Conservation (phyloP, 345 rosid genomes). For the Anastatica hierochuntica region DNA sequence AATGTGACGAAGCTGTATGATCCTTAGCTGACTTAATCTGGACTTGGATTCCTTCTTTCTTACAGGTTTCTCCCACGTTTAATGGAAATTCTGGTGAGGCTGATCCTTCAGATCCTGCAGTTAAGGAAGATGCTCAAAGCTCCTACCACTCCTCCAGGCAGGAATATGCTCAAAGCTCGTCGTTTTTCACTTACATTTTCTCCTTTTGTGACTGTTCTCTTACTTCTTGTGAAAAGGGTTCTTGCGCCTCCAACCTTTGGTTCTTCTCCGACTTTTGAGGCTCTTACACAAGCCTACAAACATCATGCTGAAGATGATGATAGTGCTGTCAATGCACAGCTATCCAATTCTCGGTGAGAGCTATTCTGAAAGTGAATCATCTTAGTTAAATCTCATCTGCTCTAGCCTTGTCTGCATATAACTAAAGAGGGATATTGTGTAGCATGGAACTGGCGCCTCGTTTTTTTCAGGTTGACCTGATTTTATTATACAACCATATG, state of each 20-base stretch:
- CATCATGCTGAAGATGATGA: constrained; percentile 51
- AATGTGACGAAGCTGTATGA: no score
- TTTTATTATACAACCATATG: constrained; percentile 8
- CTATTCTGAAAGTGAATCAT: no score
- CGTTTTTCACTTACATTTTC: neutral
- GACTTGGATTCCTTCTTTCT: neutral
- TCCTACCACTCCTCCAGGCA: constrained; percentile 27
- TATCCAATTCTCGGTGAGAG: constrained; percentile 24
- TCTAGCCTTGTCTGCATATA: constrained; percentile 11
- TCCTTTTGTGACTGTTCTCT: constrained; percentile 1
- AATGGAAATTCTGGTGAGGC: constrained; percentile 39
- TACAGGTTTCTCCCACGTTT: constrained; percentile 53
- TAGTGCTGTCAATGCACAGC: constrained; percentile 38
- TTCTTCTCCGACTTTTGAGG: constrained; percentile 71
- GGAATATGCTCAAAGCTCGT: neutral
- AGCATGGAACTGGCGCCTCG: no score
- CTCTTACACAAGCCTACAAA: constrained; percentile 39
- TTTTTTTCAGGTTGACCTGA: no score
- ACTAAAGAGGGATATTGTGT: neutral
- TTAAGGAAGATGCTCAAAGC: constrained; percentile 76
- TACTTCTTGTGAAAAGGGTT: constrained; percentile 32
- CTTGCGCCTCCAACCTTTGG: constrained; percentile 98
- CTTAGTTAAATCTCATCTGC: no score
- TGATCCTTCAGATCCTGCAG: constrained; percentile 40
- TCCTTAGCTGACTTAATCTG: no score